phyloP scores from a whole-genome alignment of 2,329 filamentous ascomycete species.

The Uncinocarpus reesii region DNA sequence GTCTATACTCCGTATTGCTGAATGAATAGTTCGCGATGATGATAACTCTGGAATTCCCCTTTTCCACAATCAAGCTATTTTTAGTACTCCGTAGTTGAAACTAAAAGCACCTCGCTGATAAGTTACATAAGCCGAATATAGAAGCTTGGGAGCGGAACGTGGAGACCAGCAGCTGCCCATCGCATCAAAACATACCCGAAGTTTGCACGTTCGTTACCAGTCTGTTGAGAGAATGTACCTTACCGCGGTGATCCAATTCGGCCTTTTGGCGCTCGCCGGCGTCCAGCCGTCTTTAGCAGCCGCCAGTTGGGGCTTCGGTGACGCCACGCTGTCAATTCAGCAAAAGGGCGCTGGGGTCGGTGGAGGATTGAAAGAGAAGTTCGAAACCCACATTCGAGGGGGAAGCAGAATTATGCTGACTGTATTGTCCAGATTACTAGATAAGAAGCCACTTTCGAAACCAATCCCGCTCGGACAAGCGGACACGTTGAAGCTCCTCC shows the following conservation, averaged over 20 bases:
- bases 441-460: slow-evolving; percentile 51
- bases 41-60: too few relatives aligned
- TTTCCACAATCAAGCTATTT: too few relatives aligned
- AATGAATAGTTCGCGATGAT: too few relatives aligned
- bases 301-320: slow-evolving; percentile 52
- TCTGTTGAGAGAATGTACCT: slow-evolving; percentile 33
- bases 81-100: too few relatives aligned
- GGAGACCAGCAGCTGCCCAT: too few relatives aligned
- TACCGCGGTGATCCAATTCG: slow-evolving; percentile 28
- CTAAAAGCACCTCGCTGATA: too few relatives aligned
- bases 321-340: slow-evolving; percentile 52
- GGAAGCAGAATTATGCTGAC: not conserved
- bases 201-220: too few relatives aligned
- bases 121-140: too few relatives aligned
- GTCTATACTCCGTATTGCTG: too few relatives aligned
- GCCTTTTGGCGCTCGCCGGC: slow-evolving; percentile 28
- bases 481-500: slow-evolving; percentile 68
- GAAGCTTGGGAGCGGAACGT: too few relatives aligned
- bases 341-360: slow-evolving; percentile 50
- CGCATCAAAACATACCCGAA: too few relatives aligned
- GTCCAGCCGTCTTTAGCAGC: slow-evolving; percentile 36
- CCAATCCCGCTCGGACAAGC: slow-evolving; percentile 54
- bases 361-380: slow-evolving; percentile 47
- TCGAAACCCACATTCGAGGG: slow-evolving; percentile 19
- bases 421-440: slow-evolving; percentile 43